Conservation (phyloP, 2,329 filamentous ascomycete species). For the Talaromyces sp. region DNA sequence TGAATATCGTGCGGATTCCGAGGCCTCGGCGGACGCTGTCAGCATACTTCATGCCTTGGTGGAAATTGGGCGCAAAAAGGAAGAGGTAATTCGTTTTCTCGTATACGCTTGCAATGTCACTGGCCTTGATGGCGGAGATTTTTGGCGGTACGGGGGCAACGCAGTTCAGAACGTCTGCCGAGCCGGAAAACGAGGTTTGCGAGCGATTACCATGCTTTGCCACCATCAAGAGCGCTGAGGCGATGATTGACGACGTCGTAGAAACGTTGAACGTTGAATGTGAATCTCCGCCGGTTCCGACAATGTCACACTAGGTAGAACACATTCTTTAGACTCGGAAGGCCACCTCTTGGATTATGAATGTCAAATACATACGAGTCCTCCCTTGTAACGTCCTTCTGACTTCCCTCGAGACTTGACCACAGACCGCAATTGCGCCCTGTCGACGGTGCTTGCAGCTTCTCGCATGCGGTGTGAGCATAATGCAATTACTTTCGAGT, state of each 20-base stretch:
- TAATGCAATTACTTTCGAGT: conserved; percentile 78
- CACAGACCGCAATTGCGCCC: conserved; percentile 54
- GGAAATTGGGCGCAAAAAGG: conserved; percentile 92
- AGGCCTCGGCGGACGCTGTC: conserved; percentile 80
- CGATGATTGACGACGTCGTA: conserved; percentile 88
- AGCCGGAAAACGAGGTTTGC: conserved; percentile 91
- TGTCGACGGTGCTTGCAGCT: conserved; percentile 69
- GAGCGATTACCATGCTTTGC: conserved; percentile 96
- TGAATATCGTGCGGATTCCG: conserved; percentile 95
- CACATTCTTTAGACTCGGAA: conserved; percentile 6
- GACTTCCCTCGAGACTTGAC: conserved; percentile 56
- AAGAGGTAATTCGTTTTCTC: conserved; percentile 84
- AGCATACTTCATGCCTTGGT: conserved; percentile 88
- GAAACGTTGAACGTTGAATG: conserved; percentile 99
- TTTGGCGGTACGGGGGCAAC: conserved; percentile 68
- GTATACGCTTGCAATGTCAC: conserved; percentile 69
- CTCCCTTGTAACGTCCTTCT: conserved; percentile 73
- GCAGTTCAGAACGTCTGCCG: conserved; percentile 79
- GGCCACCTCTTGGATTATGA: background rate
- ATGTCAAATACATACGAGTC: conserved; percentile 58
- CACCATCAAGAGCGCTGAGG: conserved; percentile 75
- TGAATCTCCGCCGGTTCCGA: conserved; percentile 91
- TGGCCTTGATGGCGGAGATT: conserved; percentile 67
- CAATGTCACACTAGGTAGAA: conserved; percentile 71
- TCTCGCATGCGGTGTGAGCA: conserved; percentile 79